Evolutionary conservation across 2,329 filamentous ascomycete genomes (phyloP), one percentile per base, ranked within the genome.

Genomic region (Chrysoporthe puriensis): DNA sequence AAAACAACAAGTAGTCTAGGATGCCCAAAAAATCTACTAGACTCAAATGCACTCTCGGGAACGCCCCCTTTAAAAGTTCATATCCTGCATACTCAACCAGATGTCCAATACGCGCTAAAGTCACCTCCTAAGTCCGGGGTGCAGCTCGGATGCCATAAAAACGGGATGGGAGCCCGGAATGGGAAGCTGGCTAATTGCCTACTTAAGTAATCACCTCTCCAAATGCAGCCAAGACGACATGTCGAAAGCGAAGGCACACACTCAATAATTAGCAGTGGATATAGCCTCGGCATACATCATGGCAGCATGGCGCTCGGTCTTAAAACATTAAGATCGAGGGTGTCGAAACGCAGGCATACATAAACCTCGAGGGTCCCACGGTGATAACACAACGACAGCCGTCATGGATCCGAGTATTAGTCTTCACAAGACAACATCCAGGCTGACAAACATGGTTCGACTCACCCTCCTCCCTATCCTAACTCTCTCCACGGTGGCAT

Each of bases 41-140:
- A 40, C 36, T 9, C 6, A 40, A 40, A 9, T 40, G 36, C 36
- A 40, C 36, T 40, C 36, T 40, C 36, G 36, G 36, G 36, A 6
- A 40, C 9, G 36, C 36, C 5, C 5, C 6, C 5, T 40, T 40
- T 9, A 40, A 40, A 40, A 40, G 36, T 40, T 9, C 36, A 40
- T 40, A 9, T 9, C 36, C 5, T 6, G 36, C 36, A 40, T 40
- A 9, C 36, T 40, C 36, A 40, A 40, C 26, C 54, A 16, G 26
- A n/a, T 7, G 9, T 36, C 26, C 16, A 26, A 52, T 1, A 14
- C 13, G 14, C 14, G 13, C 21, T 4, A 11, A 52, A 42, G 5
- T 26, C 13, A 59, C 56, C 56, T 59, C 26, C 56, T 59, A 7
- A 59, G 56, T 43, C 56, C 21, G 56, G 56, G 36, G 56, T 59